These are phyloP conservation scores for Ehretia macrophylla DNA, from an alignment of 257 asterid genomes.

Conservation along the genomic window DNA sequence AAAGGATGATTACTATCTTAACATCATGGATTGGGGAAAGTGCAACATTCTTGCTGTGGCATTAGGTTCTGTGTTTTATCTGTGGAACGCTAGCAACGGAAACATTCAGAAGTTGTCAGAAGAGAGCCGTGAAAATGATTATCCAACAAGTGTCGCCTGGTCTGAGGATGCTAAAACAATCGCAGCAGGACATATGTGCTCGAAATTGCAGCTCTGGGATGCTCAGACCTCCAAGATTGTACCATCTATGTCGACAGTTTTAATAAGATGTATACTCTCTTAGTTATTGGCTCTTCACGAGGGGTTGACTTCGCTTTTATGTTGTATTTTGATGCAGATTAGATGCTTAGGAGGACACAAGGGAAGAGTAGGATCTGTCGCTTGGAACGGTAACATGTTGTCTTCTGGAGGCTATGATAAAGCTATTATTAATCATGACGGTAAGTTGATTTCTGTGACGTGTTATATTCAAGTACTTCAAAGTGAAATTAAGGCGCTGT, in stretches of 20 bases:
- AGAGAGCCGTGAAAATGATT: constrained; percentile 19
- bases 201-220: constrained; percentile 52
- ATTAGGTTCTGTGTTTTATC: constrained; percentile 41
- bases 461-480: not conserved
- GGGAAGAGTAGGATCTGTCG: constrained; percentile 46
- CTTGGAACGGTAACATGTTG: constrained; percentile 60
- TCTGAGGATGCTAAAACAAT: constrained; percentile 47
- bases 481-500: too few relatives aligned
- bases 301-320: constrained; percentile 1
- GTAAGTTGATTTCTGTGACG: constrained; percentile 32
- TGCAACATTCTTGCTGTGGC: constrained; percentile 55
- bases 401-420: constrained; percentile 63
- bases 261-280: not conserved
- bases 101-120: constrained; percentile 23
- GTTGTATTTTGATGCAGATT: constrained; percentile 28
- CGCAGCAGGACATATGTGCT: constrained; percentile 48
- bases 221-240: constrained; percentile 56
- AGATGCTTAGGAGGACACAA: constrained; percentile 48
- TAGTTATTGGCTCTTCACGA: not conserved
- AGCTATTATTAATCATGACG: constrained; percentile 66
- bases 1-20: constrained; percentile 52
- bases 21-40: constrained; percentile 74
- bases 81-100: constrained; percentile 41
- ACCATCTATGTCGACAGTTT: constrained; percentile 11
- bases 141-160: constrained; percentile 69